A percentile compares a stretch with the other conserved stretches of the same genome.
Evolutionary conservation across 2,329 filamentous ascomycete genomes (phyloP).

Genomic region (Alternaria sp.): DNA sequence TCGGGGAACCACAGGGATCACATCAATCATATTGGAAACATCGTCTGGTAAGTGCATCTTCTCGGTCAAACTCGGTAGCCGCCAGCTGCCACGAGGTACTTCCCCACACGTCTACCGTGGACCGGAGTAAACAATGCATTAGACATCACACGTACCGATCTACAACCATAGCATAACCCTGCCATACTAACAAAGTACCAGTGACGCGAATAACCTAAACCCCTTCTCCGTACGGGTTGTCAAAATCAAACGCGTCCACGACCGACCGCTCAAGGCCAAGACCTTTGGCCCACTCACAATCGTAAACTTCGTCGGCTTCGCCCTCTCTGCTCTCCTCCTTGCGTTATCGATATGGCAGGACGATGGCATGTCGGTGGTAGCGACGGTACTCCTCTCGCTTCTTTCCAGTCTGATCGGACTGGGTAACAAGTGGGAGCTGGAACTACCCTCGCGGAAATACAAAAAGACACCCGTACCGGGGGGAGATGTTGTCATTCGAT

Average conservation of each 20-base stretch:
- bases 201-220: slow-evolving; percentile 46
- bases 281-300: slow-evolving; percentile 54
- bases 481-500: slow-evolving; percentile 58
- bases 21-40: slow-evolving; percentile 58
- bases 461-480: slow-evolving; percentile 40
- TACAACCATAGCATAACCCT: not conserved
- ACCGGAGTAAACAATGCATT: not conserved
- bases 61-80: not conserved
- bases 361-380: slow-evolving; percentile 60
- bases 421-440: slow-evolving; percentile 58
- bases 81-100: slow-evolving; percentile 1
- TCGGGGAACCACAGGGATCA: slow-evolving; percentile 56
- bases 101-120: slow-evolving; percentile 14
- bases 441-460: slow-evolving; percentile 48
- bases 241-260: slow-evolving; percentile 42
- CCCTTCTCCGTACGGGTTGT: slow-evolving; percentile 52
- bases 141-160: not conserved
- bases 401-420: slow-evolving; percentile 58
- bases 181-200: slow-evolving; percentile 14
- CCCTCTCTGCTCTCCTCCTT: slow-evolving; percentile 53
- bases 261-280: slow-evolving; percentile 51
- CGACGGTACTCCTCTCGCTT: slow-evolving; percentile 56
- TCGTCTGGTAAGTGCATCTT: slow-evolving; percentile 49
- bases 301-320: slow-evolving; percentile 55
- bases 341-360: slow-evolving; percentile 52